phyloP scores from a whole-genome alignment of 2,329 filamentous ascomycete species.

The Neonectria sp. region DNA sequence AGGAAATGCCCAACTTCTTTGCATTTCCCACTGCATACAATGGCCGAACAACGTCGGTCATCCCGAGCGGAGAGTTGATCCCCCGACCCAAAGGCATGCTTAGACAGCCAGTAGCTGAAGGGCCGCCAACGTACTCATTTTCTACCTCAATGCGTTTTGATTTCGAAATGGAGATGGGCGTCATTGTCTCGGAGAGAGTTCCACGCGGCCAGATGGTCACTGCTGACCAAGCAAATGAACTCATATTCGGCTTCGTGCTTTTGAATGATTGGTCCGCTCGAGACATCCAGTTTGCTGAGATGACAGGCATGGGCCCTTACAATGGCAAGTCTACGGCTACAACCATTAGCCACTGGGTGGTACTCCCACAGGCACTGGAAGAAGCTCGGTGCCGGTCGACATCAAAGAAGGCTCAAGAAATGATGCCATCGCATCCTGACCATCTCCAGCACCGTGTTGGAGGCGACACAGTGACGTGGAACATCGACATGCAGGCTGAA shows the following conservation, averaged over 20 bases:
- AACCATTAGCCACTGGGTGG: constrained; percentile 4
- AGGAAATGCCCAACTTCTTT: background rate
- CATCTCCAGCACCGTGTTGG: background rate
- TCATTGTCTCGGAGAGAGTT: background rate
- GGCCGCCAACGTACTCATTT: background rate
- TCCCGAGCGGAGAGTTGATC: background rate
- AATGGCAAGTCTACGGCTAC: constrained; percentile 1
- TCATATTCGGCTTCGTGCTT: constrained; percentile 7
- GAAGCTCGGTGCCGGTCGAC: background rate
- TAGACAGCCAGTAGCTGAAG: background rate
- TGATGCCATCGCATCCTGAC: constrained; percentile 1
- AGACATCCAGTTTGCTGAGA: constrained; percentile 6
- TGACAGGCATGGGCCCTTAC: background rate
- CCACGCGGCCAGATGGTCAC: constrained; percentile 1
- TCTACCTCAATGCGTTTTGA: background rate
- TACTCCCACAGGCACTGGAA: background rate
- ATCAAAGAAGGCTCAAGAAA: background rate
- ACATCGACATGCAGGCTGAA: background rate
- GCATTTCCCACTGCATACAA: constrained; percentile 8
- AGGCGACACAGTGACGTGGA: background rate
- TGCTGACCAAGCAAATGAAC: constrained; percentile 1
- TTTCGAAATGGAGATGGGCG: constrained; percentile 5
- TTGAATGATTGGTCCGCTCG: constrained; percentile 10
- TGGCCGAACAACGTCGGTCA: constrained; percentile 2
- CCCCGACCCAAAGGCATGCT: constrained; percentile 1